These are phyloP conservation scores for Heteromeles arbutifolia DNA, from an alignment of 306 rosid genomes.

Conservation along the genomic window DNA sequence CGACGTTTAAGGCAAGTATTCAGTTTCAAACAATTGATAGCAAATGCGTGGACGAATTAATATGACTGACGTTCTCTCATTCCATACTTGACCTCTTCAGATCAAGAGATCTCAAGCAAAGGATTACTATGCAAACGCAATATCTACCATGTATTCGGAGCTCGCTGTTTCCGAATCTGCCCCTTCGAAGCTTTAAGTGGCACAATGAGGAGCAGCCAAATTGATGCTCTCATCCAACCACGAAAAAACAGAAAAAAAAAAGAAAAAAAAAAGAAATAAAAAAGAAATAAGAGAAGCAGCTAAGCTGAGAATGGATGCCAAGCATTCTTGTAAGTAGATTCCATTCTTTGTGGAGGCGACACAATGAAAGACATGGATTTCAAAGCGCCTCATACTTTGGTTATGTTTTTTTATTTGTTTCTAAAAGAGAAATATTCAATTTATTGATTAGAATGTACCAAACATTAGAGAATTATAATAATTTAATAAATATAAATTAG, in stretches of 20 bases:
- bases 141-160: conserved; percentile 74
- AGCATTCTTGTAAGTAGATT: background rate
- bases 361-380: background rate
- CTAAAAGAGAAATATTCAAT: background rate
- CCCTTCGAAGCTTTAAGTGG: conserved; percentile 26
- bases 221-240: background rate
- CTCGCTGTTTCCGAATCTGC: conserved; percentile 48
- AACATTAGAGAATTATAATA: background rate
- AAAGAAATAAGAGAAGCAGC: background rate
- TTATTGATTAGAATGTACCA: background rate
- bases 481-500: background rate
- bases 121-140: conserved; percentile 58
- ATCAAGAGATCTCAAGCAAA: conserved; percentile 92
- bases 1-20: conserved; percentile 83
- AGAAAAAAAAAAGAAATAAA: background rate
- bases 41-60: background rate
- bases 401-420: background rate
- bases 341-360: background rate
- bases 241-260: background rate
- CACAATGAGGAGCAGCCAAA: background rate
- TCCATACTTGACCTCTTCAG: conserved; percentile 28
- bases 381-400: background rate
- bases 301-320: background rate
- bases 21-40: background rate
- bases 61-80: conserved; percentile 2